phyloP scores from a whole-genome alignment of 169 alveolate genomes.

The Eimeria tenella region DNA sequence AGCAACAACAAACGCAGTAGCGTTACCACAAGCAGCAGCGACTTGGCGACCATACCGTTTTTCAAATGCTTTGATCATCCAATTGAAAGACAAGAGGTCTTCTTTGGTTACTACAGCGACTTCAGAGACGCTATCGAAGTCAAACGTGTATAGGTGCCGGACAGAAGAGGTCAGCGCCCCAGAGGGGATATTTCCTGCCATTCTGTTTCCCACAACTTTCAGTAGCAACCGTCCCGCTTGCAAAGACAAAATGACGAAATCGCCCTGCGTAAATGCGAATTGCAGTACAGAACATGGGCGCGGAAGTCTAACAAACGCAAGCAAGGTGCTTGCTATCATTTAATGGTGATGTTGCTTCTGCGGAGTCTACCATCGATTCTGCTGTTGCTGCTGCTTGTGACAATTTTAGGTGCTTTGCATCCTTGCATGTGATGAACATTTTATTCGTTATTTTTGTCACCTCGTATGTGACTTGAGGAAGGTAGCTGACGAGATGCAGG shows the following conservation, averaged over 20 bases:
- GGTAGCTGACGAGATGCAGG: conserved; percentile 57
- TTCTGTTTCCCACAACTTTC: conserved; percentile 65
- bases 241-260: conserved; percentile 73
- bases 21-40: not conserved
- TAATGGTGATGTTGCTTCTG: not conserved
- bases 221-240: conserved; percentile 75
- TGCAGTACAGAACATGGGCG: not conserved
- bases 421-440: too few species aligned
- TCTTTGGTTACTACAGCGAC: not conserved
- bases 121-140: not conserved
- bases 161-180: not conserved
- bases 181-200: conserved; percentile 17
- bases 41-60: conserved; percentile 19
- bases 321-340: not conserved
- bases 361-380: not conserved
- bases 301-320: not conserved
- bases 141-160: conserved; percentile 43
- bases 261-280: conserved; percentile 58
- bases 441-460: not conserved
- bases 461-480: conserved; percentile 79
- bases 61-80: conserved; percentile 45
- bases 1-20: not conserved
- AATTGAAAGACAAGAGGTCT: not conserved
- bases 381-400: not conserved
- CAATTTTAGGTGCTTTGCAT: not conserved